A percentile compares a stretch with the other conserved stretches of the same genome.
phyloP scores from a whole-genome alignment of 2,329 filamentous ascomycete genomes.

The Arachnomyces sp. region DNA sequence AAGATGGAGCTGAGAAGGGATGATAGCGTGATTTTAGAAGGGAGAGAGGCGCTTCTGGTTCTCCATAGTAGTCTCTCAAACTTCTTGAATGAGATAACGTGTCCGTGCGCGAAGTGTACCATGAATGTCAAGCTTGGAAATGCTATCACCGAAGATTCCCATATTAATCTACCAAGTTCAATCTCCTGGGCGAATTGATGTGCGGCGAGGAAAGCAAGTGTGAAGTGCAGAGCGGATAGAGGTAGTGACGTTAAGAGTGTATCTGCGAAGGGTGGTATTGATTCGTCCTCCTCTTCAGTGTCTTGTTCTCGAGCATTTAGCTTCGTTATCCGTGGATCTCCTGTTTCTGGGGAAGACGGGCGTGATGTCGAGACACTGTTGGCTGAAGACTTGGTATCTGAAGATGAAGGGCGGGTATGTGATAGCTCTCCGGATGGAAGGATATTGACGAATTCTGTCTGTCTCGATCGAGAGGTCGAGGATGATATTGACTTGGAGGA shows the following conservation, averaged over 20 bases:
- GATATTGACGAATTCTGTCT: constrained; percentile 25
- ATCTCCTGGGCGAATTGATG: constrained; percentile 39
- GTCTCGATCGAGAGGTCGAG: constrained; percentile 8
- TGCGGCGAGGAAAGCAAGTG: constrained; percentile 37
- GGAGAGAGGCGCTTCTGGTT: constrained; percentile 7
- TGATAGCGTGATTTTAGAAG: constrained; percentile 17
- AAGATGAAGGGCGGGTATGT: constrained; percentile 16
- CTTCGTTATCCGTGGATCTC: constrained; percentile 5
- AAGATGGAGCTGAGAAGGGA: constrained; percentile 24
- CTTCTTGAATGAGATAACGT: constrained; percentile 28
- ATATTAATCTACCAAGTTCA: constrained; percentile 22
- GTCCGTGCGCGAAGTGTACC: constrained; percentile 38
- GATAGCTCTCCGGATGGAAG: constrained; percentile 15
- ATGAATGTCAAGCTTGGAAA: constrained; percentile 36
- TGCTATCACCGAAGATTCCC: constrained; percentile 29
- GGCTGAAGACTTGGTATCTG: constrained; percentile 8
- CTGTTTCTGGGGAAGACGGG: constrained; percentile 10
- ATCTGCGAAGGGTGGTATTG: constrained; percentile 33
- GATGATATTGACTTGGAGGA: background rate
- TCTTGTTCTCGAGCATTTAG: constrained; percentile 2
- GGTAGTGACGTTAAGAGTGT: constrained; percentile 36
- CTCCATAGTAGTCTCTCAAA: background rate
- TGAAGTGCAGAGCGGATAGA: constrained; percentile 37
- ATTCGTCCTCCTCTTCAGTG: constrained; percentile 10
- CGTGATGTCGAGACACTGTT: background rate